These are phyloP conservation scores for Pleurotus giganteus DNA, from an alignment of 768 basidiomycete genomes.

Conservation along the genomic window DNA sequence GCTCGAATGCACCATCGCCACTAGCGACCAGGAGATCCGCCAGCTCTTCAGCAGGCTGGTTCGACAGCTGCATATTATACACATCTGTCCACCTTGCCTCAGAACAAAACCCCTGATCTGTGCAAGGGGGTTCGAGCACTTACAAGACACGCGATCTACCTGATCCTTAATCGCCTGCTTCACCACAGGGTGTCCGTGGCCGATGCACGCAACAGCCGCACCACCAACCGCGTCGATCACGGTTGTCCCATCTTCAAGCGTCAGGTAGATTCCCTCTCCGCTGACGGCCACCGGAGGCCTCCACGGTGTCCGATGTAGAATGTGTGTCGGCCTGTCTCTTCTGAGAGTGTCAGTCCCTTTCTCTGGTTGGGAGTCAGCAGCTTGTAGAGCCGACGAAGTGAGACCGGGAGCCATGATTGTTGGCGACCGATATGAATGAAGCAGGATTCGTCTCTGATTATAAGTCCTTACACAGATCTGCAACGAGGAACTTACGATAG, in stretches of 20 bases:
- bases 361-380: background rate
- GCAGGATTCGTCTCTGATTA: background rate
- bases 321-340: conserved; percentile 22
- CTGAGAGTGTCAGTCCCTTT: background rate
- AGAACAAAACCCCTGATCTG: background rate
- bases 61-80: conserved; percentile 84
- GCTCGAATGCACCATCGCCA: conserved; percentile 72
- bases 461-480: background rate
- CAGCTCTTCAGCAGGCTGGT: conserved; percentile 76
- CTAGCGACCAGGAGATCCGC: conserved; percentile 63
- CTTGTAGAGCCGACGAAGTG: background rate
- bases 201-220: conserved; percentile 80
- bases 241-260: conserved; percentile 64
- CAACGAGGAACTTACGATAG: background rate
- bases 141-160: conserved; percentile 74
- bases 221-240: conserved; percentile 84
- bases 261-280: conserved; percentile 69
- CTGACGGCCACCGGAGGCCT: conserved; percentile 64
- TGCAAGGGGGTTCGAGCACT: conserved; percentile 22
- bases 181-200: conserved; percentile 71
- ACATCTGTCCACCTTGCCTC: conserved; percentile 53
- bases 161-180: conserved; percentile 77
- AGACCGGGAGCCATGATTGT: conserved; percentile 3
- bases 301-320: conserved; percentile 75
- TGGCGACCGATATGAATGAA: background rate